Evolutionary conservation across 768 basidiomycete genomes (phyloP).

Genomic region (Tricholoma bakamatsutake): DNA sequence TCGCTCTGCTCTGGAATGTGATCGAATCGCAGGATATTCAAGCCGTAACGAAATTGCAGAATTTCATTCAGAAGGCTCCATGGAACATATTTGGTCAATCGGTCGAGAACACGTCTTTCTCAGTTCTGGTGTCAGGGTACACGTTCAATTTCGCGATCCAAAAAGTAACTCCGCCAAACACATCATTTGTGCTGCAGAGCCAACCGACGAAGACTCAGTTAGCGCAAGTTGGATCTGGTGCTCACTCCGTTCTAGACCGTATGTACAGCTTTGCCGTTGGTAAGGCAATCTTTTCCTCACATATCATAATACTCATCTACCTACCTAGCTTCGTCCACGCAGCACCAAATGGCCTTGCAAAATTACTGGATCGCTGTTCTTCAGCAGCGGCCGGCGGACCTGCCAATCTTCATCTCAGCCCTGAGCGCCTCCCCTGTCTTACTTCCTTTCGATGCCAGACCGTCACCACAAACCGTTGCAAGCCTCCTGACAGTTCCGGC

Average conservation of each 20-base stretch:
- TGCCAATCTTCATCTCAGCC: conserved; percentile 41
- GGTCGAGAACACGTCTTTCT: conserved; percentile 26
- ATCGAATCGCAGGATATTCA: conserved; percentile 42
- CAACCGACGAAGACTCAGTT: conserved; percentile 43
- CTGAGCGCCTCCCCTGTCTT: conserved; percentile 42
- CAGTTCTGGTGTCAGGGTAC: conserved; percentile 43
- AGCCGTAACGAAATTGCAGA: conserved; percentile 32
- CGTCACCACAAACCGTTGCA: conserved; percentile 19
- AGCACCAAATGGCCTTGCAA: conserved; percentile 39
- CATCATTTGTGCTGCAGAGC: conserved; percentile 41
- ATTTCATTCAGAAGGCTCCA: conserved; percentile 41
- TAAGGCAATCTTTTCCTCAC: conserved; percentile 22
- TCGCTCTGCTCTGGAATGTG: conserved; percentile 56
- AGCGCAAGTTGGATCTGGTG: conserved; percentile 31
- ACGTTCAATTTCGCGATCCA: conserved; percentile 57
- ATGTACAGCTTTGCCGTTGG: conserved; percentile 59
- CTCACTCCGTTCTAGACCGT: conserved; percentile 40
- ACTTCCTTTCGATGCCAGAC: conserved; percentile 53
- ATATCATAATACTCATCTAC: conserved; percentile 1
- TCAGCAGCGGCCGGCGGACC: conserved; percentile 35
- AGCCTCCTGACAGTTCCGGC: conserved; percentile 37
- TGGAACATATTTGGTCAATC: conserved; percentile 36
- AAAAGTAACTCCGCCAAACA: conserved; percentile 35
- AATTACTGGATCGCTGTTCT: conserved; percentile 53
- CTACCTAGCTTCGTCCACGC: conserved; percentile 48